Evolutionary conservation across 2,329 filamentous ascomycete species (phyloP).

Genomic region (Penicillium sp.): DNA sequence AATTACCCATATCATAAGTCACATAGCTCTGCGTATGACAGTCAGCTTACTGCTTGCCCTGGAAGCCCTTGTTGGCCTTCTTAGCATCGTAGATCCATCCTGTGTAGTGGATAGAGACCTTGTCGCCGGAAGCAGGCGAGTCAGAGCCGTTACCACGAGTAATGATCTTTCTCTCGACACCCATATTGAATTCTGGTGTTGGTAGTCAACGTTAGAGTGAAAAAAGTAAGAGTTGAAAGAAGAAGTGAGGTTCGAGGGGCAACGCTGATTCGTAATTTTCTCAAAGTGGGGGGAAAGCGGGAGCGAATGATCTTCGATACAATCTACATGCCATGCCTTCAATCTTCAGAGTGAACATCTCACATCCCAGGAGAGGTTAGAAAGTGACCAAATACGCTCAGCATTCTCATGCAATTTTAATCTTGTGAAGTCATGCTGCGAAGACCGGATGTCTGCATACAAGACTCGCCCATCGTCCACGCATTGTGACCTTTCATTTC

Average conservation of each 20-base stretch:
- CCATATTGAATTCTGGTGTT: conserved; percentile 12
- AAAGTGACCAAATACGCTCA: too few species aligned
- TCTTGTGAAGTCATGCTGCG: background rate
- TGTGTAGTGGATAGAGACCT: conserved; percentile 83
- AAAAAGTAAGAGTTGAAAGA: background rate
- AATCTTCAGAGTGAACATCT: background rate
- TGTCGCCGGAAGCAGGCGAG: conserved; percentile 63
- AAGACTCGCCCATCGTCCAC: background rate
- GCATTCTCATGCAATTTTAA: too few species aligned
- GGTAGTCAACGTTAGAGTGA: background rate
- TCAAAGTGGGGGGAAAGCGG: conserved; percentile 8
- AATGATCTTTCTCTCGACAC: conserved; percentile 21
- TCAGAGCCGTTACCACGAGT: conserved; percentile 56
- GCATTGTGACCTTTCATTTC: background rate
- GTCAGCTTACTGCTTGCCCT: conserved; percentile 64
- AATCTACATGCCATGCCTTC: background rate
- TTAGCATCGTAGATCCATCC: conserved; percentile 73
- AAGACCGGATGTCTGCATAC: background rate
- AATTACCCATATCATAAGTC: background rate
- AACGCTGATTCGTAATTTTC: conserved; percentile 16
- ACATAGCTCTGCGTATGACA: background rate
- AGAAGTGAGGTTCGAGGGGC: conserved; percentile 8
- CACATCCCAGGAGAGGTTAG: background rate
- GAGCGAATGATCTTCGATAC: background rate
- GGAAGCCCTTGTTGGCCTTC: conserved; percentile 57